Conservation (phyloP, 139 green algal species). For the Zygnema cylindricum region DNA sequence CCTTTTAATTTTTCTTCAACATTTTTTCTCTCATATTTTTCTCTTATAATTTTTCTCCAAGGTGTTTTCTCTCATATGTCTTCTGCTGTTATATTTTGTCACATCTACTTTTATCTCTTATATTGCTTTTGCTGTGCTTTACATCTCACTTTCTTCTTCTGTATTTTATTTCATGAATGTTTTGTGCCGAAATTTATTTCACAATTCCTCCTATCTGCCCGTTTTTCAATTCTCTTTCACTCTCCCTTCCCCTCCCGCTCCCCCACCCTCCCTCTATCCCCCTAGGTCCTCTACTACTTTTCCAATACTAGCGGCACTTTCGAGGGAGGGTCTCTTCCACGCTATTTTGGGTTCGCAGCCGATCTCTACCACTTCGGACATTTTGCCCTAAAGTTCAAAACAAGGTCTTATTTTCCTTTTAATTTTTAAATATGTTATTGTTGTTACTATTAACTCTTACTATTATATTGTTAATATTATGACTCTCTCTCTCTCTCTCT, state of each 20-base stretch:
- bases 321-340: background rate
- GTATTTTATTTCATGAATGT: background rate
- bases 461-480: too few relatives aligned
- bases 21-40: conserved; percentile 2
- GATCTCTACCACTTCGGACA: conserved; percentile 48
- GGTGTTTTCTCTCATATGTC: background rate
- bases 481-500: too few relatives aligned
- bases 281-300: conserved; percentile 44
- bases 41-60: background rate
- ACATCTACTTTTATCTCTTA: background rate
- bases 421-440: background rate
- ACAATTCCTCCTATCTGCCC: conserved; percentile 7
- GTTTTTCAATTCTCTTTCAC: background rate
- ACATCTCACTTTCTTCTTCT: background rate
- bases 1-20: background rate
- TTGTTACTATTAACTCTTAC: too few relatives aligned
- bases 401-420: conserved; percentile 16
- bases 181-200: background rate
- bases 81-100: background rate
- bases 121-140: background rate
- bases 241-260: background rate
- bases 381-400: conserved; percentile 51
- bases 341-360: conserved; percentile 50
- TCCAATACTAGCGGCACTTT: conserved; percentile 27
- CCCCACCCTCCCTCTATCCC: background rate